Evolutionary conservation across 1,284 basidiomycete species (phyloP).

Genomic region (Dichomitus squalens): DNA sequence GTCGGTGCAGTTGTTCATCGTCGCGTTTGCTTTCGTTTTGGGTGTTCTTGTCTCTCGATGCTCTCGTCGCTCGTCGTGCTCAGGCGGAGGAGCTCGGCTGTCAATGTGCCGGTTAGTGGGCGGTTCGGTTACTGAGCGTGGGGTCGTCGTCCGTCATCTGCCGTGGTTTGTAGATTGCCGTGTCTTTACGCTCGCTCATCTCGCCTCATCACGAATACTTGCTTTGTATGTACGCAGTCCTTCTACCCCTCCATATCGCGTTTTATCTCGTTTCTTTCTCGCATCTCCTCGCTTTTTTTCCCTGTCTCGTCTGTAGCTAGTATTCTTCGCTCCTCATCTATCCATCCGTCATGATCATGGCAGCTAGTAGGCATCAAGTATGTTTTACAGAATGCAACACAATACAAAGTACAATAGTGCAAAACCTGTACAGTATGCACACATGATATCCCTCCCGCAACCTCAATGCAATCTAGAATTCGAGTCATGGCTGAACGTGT

Average conservation of each 20-base stretch:
- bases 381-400: background rate
- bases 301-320: background rate
- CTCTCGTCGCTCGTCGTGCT: background rate
- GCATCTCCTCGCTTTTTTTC: background rate
- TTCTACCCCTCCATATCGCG: background rate
- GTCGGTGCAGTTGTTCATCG: conserved; percentile 17
- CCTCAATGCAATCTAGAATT: no score
- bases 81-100: conserved; percentile 12
- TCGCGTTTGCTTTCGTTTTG: background rate
- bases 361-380: background rate
- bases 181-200: no score
- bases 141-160: background rate
- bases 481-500: no score
- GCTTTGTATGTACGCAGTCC: background rate
- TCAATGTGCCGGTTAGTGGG: conserved; percentile 1
- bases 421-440: background rate
- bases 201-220: background rate
- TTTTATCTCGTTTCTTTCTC: background rate
- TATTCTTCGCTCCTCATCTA: background rate
- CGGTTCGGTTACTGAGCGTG: conserved; percentile 15
- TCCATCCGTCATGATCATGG: no score
- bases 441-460: no score
- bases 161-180: background rate
- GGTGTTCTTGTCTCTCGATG: background rate
- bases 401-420: background rate